A percentile compares a stretch with the other conserved stretches of the same genome.
Conservation (phyloP, 495 filamentous ascomycete species). For the Corynascus novoguineensis region DNA sequence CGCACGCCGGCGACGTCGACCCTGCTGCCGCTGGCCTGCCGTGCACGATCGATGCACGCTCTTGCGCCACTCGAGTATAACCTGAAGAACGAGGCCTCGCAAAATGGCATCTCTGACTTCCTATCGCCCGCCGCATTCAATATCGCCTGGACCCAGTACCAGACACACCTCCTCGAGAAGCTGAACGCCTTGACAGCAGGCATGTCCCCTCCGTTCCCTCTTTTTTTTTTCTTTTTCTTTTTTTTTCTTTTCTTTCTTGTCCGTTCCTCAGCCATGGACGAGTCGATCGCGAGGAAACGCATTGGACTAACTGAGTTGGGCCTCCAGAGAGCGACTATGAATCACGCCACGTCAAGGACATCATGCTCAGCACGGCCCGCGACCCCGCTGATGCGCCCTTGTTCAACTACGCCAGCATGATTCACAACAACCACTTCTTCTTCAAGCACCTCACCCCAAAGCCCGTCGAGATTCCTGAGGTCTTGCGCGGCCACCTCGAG, state of each 20-base stretch:
- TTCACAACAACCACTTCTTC: constrained; percentile 96
- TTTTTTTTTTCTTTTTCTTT: not conserved
- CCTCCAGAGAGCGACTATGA: constrained; percentile 53
- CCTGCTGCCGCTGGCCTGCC: constrained; percentile 16
- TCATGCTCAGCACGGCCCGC: constrained; percentile 71
- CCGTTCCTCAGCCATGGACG: not conserved
- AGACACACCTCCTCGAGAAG: constrained; percentile 61
- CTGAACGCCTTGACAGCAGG: constrained; percentile 70
- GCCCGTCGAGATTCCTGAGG: constrained; percentile 27
- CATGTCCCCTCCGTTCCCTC: constrained; percentile 36
- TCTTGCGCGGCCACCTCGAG: constrained; percentile 41
- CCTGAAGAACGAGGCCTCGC: constrained; percentile 28
- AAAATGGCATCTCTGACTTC: constrained; percentile 62
- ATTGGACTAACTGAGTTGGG: constrained; percentile 5
- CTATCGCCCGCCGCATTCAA: constrained; percentile 61
- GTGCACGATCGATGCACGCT: constrained; percentile 39
- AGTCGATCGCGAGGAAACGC: not conserved
- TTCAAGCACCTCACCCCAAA: constrained; percentile 57
- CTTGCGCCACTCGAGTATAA: constrained; percentile 55
- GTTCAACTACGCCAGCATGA: constrained; percentile 96
- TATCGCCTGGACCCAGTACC: constrained; percentile 79
- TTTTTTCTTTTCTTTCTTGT: not conserved
- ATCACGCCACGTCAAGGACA: constrained; percentile 52
- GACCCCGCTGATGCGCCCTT: constrained; percentile 66
- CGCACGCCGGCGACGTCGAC: constrained; percentile 19